A percentile compares a stretch with the other conserved stretches of the same genome.
phyloP scores from a whole-genome alignment of 2,329 filamentous ascomycete genomes.

The Microdochium trichocladiopsis region DNA sequence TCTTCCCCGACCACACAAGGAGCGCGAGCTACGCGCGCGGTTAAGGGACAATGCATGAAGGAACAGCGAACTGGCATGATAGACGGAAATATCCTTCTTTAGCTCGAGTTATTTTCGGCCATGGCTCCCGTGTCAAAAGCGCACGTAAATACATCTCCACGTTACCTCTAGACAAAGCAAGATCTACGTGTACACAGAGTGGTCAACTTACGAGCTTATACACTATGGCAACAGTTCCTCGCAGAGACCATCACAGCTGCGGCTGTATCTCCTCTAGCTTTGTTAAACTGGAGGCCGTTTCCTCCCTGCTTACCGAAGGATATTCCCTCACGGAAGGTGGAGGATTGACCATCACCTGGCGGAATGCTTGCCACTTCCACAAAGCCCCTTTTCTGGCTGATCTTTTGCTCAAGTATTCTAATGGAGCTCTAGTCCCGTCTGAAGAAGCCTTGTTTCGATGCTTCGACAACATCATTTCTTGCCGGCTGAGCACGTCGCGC shows the following conservation, averaged over 20 bases:
- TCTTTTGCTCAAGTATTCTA: background rate
- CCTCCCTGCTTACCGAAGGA: background rate
- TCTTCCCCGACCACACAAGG: background rate
- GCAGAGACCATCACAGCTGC: background rate
- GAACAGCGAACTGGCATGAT: background rate
- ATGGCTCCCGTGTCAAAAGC: background rate
- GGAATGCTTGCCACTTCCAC: background rate
- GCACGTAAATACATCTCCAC: background rate
- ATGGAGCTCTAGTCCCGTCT: background rate
- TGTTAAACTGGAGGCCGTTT: background rate
- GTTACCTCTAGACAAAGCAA: background rate
- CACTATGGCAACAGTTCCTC: background rate
- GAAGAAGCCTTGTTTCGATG: background rate
- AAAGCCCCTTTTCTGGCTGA: background rate
- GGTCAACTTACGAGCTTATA: background rate
- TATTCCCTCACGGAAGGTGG: background rate
- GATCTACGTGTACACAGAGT: background rate
- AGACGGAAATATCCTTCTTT: background rate
- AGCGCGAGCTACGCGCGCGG: background rate
- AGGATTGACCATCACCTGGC: background rate
- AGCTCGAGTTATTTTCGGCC: background rate
- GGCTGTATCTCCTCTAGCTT: background rate
- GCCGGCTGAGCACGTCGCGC: background rate
- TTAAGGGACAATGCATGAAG: background rate
- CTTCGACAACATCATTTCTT: background rate